A percentile compares a stretch with the other conserved stretches of the same genome.
phyloP scores from a whole-genome alignment of 2,329 filamentous ascomycete species.

The Diaporthe sp. region DNA sequence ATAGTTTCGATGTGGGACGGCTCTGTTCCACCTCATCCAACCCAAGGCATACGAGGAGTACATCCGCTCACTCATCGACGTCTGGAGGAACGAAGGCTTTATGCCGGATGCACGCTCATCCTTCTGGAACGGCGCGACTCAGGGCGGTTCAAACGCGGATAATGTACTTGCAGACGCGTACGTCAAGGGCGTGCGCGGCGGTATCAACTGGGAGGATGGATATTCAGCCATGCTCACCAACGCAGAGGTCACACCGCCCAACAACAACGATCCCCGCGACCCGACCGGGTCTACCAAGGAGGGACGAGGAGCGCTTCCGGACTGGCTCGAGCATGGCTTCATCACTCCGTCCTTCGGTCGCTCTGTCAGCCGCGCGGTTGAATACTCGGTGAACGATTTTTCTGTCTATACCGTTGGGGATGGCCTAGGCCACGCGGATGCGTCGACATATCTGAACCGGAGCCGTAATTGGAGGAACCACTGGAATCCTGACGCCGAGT shows the following conservation, averaged over 20 bases:
- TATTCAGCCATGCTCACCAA: constrained; percentile 76
- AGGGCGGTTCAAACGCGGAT: constrained; percentile 79
- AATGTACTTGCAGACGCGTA: constrained; percentile 81
- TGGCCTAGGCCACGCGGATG: constrained; percentile 68
- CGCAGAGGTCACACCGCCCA: constrained; percentile 73
- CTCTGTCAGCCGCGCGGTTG: constrained; percentile 75
- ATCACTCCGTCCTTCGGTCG: constrained; percentile 74
- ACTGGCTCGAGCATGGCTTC: constrained; percentile 76
- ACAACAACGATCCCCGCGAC: constrained; percentile 71
- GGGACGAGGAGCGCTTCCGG: constrained; percentile 76
- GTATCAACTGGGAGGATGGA: constrained; percentile 74
- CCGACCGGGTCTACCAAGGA: constrained; percentile 74
- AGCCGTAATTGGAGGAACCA: constrained; percentile 80
- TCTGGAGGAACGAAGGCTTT: constrained; percentile 75
- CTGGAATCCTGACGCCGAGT: constrained; percentile 72
- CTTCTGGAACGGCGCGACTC: constrained; percentile 77
- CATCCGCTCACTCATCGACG: constrained; percentile 76
- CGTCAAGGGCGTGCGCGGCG: constrained; percentile 75
- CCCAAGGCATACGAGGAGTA: constrained; percentile 75
- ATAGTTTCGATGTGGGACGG: constrained; percentile 73
- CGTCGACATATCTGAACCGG: constrained; percentile 71
- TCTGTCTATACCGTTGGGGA: constrained; percentile 74
- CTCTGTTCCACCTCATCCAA: constrained; percentile 76
- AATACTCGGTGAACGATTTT: constrained; percentile 80
- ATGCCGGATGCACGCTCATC: constrained; percentile 77